Conservation (phyloP, 257 asterid species). For the Mitragyna speciosa region DNA sequence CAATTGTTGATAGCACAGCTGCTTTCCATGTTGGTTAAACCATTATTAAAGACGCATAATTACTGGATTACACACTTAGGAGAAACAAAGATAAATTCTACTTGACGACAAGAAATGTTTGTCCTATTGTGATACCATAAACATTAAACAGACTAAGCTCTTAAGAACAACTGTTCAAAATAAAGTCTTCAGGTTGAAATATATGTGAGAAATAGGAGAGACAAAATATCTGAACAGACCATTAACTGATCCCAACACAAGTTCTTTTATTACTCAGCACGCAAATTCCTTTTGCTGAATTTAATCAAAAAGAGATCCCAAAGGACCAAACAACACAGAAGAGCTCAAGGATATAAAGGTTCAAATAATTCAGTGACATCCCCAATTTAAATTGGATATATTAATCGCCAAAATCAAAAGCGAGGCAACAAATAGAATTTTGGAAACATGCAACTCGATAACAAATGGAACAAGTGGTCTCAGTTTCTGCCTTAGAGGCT, state of each 20-base stretch:
- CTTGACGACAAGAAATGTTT: neutral
- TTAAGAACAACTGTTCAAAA: neutral
- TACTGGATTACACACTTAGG: neutral
- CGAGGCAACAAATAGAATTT: neutral
- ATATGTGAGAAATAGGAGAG: neutral
- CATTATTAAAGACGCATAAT: neutral
- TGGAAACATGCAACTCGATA: neutral
- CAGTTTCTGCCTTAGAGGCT: neutral
- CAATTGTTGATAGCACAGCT: neutral
- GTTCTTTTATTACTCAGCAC: neutral
- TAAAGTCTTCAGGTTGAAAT: neutral
- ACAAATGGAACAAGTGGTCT: neutral
- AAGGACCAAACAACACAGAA: neutral
- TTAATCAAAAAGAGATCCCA: neutral
- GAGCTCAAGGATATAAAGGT: neutral
- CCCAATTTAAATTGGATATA: neutral
- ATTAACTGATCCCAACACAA: neutral
- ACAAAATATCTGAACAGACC: neutral
- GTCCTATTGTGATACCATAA: neutral
- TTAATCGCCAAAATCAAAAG: neutral
- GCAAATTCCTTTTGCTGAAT: neutral
- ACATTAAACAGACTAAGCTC: neutral
- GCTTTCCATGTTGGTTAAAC: neutral
- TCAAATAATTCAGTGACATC: neutral
- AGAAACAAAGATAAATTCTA: neutral